A percentile compares a stretch with the other conserved stretches of the same genome.
Evolutionary conservation across 371 early-diverging fungal species (phyloP).

Genomic region (Mucor irregularis): DNA sequence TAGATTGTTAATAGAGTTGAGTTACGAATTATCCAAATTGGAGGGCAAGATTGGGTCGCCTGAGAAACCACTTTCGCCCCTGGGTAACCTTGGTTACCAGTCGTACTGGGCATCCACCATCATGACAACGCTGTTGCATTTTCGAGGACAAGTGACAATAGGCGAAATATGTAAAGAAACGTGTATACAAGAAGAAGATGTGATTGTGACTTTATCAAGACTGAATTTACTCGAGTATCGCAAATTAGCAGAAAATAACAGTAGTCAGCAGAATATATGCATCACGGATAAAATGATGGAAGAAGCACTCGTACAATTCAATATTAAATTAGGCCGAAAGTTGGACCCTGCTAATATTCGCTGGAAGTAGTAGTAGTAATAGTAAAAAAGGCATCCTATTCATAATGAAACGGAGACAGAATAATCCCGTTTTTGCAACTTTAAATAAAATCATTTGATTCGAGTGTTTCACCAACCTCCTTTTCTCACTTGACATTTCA

Average conservation of each 20-base stretch:
- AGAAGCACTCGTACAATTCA: conserved; percentile 10
- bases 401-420: no score
- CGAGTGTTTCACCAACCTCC: no score
- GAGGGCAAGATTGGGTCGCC: conserved; percentile 90
- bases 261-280: conserved; percentile 15
- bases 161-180: conserved; percentile 34
- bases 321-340: conserved; percentile 21
- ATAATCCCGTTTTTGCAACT: no score
- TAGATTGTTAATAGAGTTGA: conserved; percentile 83
- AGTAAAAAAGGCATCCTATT: background rate
- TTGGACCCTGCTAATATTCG: conserved; percentile 16
- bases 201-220: conserved; percentile 32
- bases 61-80: conserved; percentile 82
- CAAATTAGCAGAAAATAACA: conserved; percentile 1
- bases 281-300: conserved; percentile 27
- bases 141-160: conserved; percentile 30
- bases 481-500: no score
- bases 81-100: conserved; percentile 71
- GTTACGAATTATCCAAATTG: conserved; percentile 88
- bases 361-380: conserved; percentile 12
- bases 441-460: no score
- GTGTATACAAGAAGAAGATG: conserved; percentile 42
- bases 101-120: conserved; percentile 77
- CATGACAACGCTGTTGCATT: conserved; percentile 34
- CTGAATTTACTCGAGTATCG: conserved; percentile 33